A percentile compares a stretch with the other conserved stretches of the same genome.
Conservation (phyloP, 1,139 yeast species). For the Hemisphaericaspora lyxosophila region DNA sequence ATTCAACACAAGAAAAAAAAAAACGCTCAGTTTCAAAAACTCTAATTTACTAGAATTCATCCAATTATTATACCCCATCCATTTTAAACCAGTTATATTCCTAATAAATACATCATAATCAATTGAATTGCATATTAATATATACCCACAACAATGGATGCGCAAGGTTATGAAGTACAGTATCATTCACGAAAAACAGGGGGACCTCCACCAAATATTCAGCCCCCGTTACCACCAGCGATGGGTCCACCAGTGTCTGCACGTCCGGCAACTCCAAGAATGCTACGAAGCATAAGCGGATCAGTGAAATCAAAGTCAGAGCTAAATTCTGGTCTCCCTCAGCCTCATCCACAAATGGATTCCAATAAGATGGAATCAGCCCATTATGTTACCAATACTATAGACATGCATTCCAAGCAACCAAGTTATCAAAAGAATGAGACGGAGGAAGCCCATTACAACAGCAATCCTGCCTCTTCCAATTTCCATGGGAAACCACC, state of each 20-base stretch:
- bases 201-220: constrained; percentile 5
- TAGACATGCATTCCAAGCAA: constrained; percentile 21
- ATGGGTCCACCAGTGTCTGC: constrained; percentile 7
- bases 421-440: constrained; percentile 19
- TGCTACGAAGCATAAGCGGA: constrained; percentile 60
- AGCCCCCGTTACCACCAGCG: constrained; percentile 3
- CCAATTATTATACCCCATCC: no score
- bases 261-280: constrained; percentile 75
- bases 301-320: constrained; percentile 23
- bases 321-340: constrained; percentile 1
- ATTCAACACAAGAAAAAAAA: no score
- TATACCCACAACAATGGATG: constrained; percentile 5
- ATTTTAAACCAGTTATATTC: no score
- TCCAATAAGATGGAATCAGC: neutral
- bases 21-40: no score
- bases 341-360: neutral
- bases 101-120: neutral
- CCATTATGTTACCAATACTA: constrained; percentile 11
- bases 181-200: constrained; percentile 6
- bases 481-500: constrained; percentile 2
- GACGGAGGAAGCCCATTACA: constrained; percentile 1
- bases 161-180: constrained; percentile 7
- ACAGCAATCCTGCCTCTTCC: constrained; percentile 5
- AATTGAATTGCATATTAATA: neutral
- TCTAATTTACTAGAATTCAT: no score